Base-by-base conservation (phyloP, 805 yeast species). In the Cyberlindnera mississippiensis region DNA sequence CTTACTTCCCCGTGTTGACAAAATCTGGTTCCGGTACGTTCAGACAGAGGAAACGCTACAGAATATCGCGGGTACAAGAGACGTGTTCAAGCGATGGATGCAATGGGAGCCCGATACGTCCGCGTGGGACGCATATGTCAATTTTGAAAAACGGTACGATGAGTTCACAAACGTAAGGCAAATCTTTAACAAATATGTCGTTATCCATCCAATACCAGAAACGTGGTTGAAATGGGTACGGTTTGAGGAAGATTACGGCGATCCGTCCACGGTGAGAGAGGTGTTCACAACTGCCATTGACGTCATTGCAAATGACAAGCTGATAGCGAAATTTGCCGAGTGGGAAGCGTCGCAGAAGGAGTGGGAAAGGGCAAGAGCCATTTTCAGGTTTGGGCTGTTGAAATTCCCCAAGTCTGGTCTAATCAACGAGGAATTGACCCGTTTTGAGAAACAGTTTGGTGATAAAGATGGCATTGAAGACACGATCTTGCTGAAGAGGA, bases 1-100 rank as follows among this genome's bases (percentile, higher is more conserved):
- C 2, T 61, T 78, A 0, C 65, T 90, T 19, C 98, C 98, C 0
- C 68, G 86, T 19, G 80, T 83, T 4, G 90, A 84, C 53, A 90
- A 90, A 59, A 64, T 91, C 16, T 91, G 98, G 97, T 85, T 76
- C 57, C 72, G 80, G 45, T 89, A 87, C 55, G 80, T 85, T 7
- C 80, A 83, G 35, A 74, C 90, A 14, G 97, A 89, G 61, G 97
- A 89, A 61, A 73, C 84, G 1, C 63, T 88, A 19, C 80, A 79
- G 30, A 79, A 87, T 55, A 64, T 76, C 31, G 59, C 66, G 4
- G 80, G 82, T 7, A 82, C 82, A 3, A 63, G 95, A 38, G 61
- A 63, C 12, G 69, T 91, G 6, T 90, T 82, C 61, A 79, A 80
- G 44, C 71, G 83, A 42, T 91, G 99, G 99, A 65, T 85, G 38